A percentile compares a stretch with the other conserved stretches of the same genome.
Conservation (phyloP, 2,329 filamentous ascomycete genomes). For the Emydomyces testavorans region DNA sequence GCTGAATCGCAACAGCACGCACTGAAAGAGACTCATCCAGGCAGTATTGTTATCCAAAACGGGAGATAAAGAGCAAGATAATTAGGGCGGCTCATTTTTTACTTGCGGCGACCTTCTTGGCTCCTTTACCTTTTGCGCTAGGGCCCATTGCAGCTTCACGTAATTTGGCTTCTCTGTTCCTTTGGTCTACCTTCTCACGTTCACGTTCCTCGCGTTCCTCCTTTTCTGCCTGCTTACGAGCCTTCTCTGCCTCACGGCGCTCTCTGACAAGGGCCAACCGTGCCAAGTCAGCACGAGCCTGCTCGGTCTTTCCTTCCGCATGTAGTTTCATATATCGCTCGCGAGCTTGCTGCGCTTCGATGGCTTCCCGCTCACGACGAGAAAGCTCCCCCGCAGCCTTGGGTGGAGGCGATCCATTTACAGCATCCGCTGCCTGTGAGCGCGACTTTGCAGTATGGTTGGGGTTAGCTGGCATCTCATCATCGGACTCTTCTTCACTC, state of each 20-base stretch:
- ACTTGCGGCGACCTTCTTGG: conserved; percentile 19
- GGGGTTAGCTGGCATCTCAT: conserved; percentile 62
- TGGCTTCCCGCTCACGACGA: conserved; percentile 60
- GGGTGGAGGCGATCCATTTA: conserved; percentile 26
- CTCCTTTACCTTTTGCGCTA: conserved; percentile 22
- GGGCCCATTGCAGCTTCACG: conserved; percentile 31
- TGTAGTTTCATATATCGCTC: conserved; percentile 87
- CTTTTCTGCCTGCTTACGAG: conserved; percentile 66
- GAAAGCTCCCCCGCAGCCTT: conserved; percentile 48
- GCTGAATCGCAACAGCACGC: neutral
- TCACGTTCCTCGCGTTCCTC: conserved; percentile 37
- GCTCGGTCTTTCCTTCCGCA: conserved; percentile 90
- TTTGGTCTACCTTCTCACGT: conserved; percentile 27
- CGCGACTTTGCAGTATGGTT: conserved; percentile 62
- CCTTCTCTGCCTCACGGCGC: conserved; percentile 73
- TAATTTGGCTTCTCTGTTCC: conserved; percentile 32
- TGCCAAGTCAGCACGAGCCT: conserved; percentile 80
- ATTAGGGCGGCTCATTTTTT: conserved; percentile 1
- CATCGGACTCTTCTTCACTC: conserved; percentile 39
- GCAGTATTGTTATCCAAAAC: neutral
- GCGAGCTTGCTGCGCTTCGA: conserved; percentile 77
- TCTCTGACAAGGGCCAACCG: conserved; percentile 71
- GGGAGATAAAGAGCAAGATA: neutral
- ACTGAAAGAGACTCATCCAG: neutral
- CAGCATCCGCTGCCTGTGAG: conserved; percentile 56